These are phyloP conservation scores for Pleurostoma richardsiae DNA, from an alignment of 2,329 filamentous ascomycete species.

Conservation along the genomic window DNA sequence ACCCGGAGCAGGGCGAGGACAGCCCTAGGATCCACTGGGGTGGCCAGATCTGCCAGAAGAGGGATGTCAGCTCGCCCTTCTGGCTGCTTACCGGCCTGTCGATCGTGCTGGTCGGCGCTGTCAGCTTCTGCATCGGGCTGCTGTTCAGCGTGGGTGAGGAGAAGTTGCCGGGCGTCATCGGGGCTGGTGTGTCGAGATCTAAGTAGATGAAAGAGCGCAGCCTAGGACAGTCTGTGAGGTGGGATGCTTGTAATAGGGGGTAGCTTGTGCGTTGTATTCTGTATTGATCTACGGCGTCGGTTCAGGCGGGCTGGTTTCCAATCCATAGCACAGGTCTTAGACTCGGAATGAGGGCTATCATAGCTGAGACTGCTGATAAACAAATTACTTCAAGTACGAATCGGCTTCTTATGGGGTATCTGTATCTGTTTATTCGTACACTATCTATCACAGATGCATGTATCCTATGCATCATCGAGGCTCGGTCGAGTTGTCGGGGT, in stretches of 20 bases:
- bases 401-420: not conserved
- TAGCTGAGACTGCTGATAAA: no score
- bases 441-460: slow-evolving; percentile 13
- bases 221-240: not conserved
- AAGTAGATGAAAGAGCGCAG: slow-evolving; percentile 36
- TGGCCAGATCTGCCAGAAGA: slow-evolving; percentile 83
- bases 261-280: slow-evolving; percentile 19
- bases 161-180: slow-evolving; percentile 88
- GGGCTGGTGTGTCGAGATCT: slow-evolving; percentile 80
- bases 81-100: slow-evolving; percentile 78
- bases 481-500: slow-evolving; percentile 29
- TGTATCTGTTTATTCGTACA: not conserved
- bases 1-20: slow-evolving; percentile 30
- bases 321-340: no score
- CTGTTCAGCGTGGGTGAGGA: slow-evolving; percentile 80
- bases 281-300: slow-evolving; percentile 18
- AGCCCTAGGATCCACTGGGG: slow-evolving; percentile 59
- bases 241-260: slow-evolving; percentile 3
- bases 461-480: slow-evolving; percentile 11
- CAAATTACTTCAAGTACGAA: no score
- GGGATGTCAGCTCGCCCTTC: slow-evolving; percentile 83
- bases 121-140: slow-evolving; percentile 70
- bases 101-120: slow-evolving; percentile 61
- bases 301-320: slow-evolving; percentile 5
- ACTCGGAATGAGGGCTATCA: no score